Conservation (phyloP, 495 filamentous ascomycete genomes). For the Lentithecium fluviatile region DNA sequence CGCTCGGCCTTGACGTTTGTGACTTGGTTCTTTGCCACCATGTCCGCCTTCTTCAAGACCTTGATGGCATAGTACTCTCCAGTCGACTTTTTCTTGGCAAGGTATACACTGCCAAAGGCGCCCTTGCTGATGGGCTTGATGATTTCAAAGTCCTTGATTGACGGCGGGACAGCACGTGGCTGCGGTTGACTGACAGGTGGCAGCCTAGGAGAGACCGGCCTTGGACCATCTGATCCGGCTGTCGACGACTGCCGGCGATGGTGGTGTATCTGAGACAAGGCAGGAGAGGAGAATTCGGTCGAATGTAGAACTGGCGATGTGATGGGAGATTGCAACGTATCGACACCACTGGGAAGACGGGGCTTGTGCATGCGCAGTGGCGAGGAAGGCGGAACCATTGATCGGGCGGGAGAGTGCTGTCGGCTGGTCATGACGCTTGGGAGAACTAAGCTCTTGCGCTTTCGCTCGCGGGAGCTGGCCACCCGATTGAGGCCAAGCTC, state of each 20-base stretch:
- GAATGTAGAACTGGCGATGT: slow-evolving; percentile 81
- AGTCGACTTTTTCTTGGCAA: slow-evolving; percentile 97
- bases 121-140: slow-evolving; percentile 99
- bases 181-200: slow-evolving; percentile 66
- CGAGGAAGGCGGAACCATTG: slow-evolving; percentile 69
- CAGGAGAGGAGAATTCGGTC: slow-evolving; percentile 77
- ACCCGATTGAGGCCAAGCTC: slow-evolving; percentile 72
- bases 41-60: slow-evolving; percentile 96
- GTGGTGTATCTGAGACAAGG: slow-evolving; percentile 59
- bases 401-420: slow-evolving; percentile 79
- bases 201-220: slow-evolving; percentile 78
- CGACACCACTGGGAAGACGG: slow-evolving; percentile 69
- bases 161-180: slow-evolving; percentile 81
- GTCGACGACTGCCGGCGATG: slow-evolving; percentile 93
- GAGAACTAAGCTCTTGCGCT: slow-evolving; percentile 78
- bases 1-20: slow-evolving; percentile 98
- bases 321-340: slow-evolving; percentile 79
- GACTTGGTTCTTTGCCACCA: slow-evolving; percentile 99
- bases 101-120: slow-evolving; percentile 95
- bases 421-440: slow-evolving; percentile 71
- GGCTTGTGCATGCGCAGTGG: slow-evolving; percentile 85
- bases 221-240: slow-evolving; percentile 64
- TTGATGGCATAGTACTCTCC: slow-evolving; percentile 99
- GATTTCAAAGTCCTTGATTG: slow-evolving; percentile 99
- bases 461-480: slow-evolving; percentile 70